Evolutionary conservation across 495 filamentous ascomycete genomes (phyloP).

Genomic region (Tuber brumale): DNA sequence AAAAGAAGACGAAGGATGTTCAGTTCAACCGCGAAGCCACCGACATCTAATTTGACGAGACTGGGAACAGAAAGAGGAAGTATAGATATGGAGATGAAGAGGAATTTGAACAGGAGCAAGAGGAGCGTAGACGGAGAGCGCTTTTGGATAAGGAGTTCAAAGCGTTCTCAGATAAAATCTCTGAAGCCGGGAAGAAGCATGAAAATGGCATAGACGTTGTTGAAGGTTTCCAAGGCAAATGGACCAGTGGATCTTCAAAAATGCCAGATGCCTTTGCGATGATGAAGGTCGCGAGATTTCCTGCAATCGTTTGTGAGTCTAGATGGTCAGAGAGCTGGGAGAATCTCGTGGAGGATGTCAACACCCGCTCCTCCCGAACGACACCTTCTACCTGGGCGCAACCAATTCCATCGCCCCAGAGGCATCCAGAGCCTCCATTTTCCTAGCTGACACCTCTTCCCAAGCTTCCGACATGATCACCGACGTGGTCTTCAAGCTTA

Average conservation of each 20-base stretch:
- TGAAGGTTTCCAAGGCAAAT: no score
- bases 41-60: conserved; percentile 98
- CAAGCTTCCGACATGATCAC: conserved; percentile 73
- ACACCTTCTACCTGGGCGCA: conserved; percentile 80
- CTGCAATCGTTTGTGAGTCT: no score
- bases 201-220: conserved; percentile 68
- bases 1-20: conserved; percentile 96
- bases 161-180: conserved; percentile 93
- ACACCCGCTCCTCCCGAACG: conserved; percentile 64
- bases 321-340: no score
- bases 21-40: conserved; percentile 98
- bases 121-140: conserved; percentile 85
- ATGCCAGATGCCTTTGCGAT: no score
- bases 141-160: conserved; percentile 92
- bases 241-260: no score
- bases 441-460: conserved; percentile 65
- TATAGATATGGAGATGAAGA: conserved; percentile 99
- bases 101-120: conserved; percentile 96
- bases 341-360: conserved; percentile 41
- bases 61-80: conserved; percentile 92
- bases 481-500: conserved; percentile 61
- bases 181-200: conserved; percentile 76
- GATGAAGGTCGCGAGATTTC: no score
- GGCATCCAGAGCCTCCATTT: conserved; percentile 55
- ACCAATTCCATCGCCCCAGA: conserved; percentile 54